phyloP scores from a whole-genome alignment of 2,329 filamentous ascomycete genomes.

The Colletotrichum tabaci region DNA sequence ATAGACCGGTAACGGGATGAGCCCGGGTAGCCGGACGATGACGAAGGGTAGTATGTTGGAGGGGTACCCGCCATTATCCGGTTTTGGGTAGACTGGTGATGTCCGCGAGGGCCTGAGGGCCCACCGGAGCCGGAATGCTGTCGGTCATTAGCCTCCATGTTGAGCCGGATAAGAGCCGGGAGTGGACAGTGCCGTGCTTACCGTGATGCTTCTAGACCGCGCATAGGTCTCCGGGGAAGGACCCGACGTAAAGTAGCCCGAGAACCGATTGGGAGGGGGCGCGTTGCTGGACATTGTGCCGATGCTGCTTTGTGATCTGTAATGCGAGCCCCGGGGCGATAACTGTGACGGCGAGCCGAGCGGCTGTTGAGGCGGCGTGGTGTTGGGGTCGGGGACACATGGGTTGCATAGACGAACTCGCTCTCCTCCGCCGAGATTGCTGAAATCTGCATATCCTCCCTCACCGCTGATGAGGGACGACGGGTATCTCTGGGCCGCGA shows the following conservation, averaged over 20 bases:
- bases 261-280: slow-evolving; percentile 51
- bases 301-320: slow-evolving; percentile 63
- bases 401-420: slow-evolving; percentile 74
- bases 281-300: slow-evolving; percentile 51
- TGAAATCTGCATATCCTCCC: slow-evolving; percentile 60
- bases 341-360: slow-evolving; percentile 50
- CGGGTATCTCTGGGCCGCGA: slow-evolving; percentile 54
- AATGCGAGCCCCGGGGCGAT: slow-evolving; percentile 56
- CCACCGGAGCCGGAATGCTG: slow-evolving; percentile 48
- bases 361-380: slow-evolving; percentile 65
- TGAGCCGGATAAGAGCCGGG: not conserved
- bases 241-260: slow-evolving; percentile 54
- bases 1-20: slow-evolving; percentile 49
- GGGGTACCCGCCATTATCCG: slow-evolving; percentile 59
- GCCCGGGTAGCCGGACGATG: slow-evolving; percentile 44
- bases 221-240: slow-evolving; percentile 53
- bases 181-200: not conserved
- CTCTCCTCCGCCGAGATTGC: slow-evolving; percentile 67
- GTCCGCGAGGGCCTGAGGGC: slow-evolving; percentile 47
- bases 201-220: slow-evolving; percentile 41
- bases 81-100: slow-evolving; percentile 54
- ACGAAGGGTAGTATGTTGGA: slow-evolving; percentile 52
- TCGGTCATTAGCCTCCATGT: slow-evolving; percentile 32
- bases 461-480: slow-evolving; percentile 58
- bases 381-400: slow-evolving; percentile 74